phyloP scores from a whole-genome alignment of 176 grass and related monocot species.

The Aegilops umbellulata region DNA sequence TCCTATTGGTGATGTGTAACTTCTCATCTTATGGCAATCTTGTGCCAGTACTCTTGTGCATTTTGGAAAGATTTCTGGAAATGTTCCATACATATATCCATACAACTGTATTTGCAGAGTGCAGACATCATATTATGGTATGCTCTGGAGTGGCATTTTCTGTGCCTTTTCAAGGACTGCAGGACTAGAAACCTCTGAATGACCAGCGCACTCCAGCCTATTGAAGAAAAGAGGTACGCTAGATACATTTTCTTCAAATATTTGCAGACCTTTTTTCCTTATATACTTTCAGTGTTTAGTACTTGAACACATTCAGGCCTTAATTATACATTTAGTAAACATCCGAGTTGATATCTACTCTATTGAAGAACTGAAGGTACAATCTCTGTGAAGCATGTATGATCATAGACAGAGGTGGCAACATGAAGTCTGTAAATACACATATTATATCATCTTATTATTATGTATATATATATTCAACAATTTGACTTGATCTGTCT shows the following conservation, averaged over 20 bases:
- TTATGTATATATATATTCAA: constrained; percentile 4
- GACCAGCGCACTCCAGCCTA: background rate
- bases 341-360: background rate
- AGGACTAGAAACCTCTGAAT: background rate
- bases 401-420: background rate
- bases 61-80: no score
- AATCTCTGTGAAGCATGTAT: background rate
- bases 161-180: background rate
- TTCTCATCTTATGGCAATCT: no score
- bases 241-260: constrained; percentile 1
- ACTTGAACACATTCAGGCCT: background rate
- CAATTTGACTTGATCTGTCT: constrained; percentile 10
- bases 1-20: no score
- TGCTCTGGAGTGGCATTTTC: background rate
- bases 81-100: no score
- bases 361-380: background rate
- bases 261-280: background rate
- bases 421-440: background rate
- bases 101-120: background rate
- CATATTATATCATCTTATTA: background rate
- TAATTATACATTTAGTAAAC: background rate
- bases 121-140: background rate
- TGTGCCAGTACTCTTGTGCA: no score
- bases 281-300: background rate
- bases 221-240: constrained; percentile 17